Conservation (phyloP, 1,284 basidiomycete species). For the Anthracocystis walkeri region DNA sequence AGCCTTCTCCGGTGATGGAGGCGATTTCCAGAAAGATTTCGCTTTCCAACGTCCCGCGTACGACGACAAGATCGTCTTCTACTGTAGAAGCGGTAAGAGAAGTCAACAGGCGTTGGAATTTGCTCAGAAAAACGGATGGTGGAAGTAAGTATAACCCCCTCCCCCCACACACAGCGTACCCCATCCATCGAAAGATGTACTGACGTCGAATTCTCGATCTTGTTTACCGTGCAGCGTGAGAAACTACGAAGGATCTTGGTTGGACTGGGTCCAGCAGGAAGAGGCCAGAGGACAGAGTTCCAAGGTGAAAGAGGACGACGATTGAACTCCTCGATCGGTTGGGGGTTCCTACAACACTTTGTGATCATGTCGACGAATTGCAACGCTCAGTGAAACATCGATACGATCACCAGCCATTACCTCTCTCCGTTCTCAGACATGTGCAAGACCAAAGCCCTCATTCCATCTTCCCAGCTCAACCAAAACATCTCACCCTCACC, state of each 20-base stretch:
- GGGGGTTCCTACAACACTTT: no score
- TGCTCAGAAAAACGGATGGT: constrained; percentile 85
- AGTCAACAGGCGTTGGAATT: constrained; percentile 85
- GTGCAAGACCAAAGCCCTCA: no score
- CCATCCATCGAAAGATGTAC: neutral
- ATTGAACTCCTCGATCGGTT: constrained; percentile 17
- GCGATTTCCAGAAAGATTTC: constrained; percentile 72
- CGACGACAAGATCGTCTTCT: constrained; percentile 87
- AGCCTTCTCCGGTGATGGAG: constrained; percentile 74
- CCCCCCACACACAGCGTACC: neutral
- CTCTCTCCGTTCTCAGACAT: no score
- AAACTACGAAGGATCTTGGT: constrained; percentile 92
- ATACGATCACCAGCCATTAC: no score
- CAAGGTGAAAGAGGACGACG: constrained; percentile 68
- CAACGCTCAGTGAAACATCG: no score
- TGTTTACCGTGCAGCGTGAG: constrained; percentile 73
- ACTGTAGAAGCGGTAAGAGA: constrained; percentile 91
- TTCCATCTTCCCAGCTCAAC: no score
- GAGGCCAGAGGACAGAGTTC: constrained; percentile 48
- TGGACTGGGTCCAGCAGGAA: constrained; percentile 84
- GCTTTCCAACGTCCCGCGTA: constrained; percentile 85
- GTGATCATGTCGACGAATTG: no score
- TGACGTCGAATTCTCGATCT: neutral
- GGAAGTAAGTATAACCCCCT: constrained; percentile 79
- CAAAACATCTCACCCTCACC: no score